A percentile compares a stretch with the other conserved stretches of the same genome.
Evolutionary conservation across 2,329 filamentous ascomycete species (phyloP).

Genomic region (Cadophora luteo-olivacea): DNA sequence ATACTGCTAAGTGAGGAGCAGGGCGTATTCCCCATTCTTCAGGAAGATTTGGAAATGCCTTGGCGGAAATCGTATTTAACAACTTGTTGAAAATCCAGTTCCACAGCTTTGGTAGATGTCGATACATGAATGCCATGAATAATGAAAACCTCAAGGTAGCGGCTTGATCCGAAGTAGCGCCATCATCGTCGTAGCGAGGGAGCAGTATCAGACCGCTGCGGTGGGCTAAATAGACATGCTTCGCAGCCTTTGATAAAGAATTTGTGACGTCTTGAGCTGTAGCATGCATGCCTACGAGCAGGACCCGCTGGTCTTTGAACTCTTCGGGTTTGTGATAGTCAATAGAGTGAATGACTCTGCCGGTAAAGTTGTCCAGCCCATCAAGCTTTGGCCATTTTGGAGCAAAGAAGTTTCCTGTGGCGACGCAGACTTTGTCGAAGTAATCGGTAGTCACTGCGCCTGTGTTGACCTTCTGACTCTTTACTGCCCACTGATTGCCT

Average conservation of each 20-base stretch:
- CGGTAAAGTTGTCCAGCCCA: not conserved
- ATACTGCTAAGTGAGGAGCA: not conserved
- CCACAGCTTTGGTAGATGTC: not conserved
- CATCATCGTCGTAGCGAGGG: not conserved
- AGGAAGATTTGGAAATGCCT: constrained; percentile 7
- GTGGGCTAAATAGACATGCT: constrained; percentile 12
- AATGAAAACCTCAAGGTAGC: not conserved
- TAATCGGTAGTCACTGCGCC: not conserved
- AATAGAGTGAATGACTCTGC: constrained; percentile 9
- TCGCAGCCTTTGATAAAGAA: not conserved
- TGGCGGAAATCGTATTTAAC: not conserved
- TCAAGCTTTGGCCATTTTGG: constrained; percentile 3
- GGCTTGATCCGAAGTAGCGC: not conserved
- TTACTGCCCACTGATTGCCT: not conserved
- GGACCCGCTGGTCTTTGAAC: constrained; percentile 13
- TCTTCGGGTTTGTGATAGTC: constrained; percentile 5
- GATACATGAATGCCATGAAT: constrained; percentile 7
- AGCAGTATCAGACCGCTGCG: not conserved
- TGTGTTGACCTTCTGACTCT: not conserved
- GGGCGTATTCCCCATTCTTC: constrained; percentile 8
- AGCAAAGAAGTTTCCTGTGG: constrained; percentile 3
- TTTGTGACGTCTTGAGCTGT: constrained; percentile 16
- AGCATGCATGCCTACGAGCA: constrained; percentile 12
- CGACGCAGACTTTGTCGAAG: constrained; percentile 13
- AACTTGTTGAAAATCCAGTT: not conserved